These are phyloP conservation scores for Annona squamosa DNA, from an alignment of 164 flowering plant genomes.

Conservation along the genomic window DNA sequence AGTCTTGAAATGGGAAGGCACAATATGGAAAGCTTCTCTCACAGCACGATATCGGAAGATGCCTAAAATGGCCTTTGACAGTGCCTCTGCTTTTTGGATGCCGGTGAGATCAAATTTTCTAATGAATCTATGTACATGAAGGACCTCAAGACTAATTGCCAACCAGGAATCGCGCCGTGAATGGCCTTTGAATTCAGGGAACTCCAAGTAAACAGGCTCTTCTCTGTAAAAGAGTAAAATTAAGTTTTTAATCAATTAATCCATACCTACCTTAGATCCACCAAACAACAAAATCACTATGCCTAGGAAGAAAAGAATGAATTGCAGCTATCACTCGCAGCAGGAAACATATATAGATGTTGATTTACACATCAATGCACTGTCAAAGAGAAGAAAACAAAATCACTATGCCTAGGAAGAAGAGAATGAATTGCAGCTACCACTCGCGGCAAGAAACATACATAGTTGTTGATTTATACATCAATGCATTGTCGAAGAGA, in stretches of 20 bases:
- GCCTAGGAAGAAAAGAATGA: not conserved
- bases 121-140: conserved; percentile 58
- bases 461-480: conserved; percentile 72
- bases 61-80: conserved; percentile 64
- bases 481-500: conserved; percentile 81
- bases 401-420: not conserved
- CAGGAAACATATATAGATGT: conserved; percentile 46
- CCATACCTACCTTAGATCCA: not conserved
- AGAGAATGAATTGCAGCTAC: not conserved
- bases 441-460: conserved; percentile 29
- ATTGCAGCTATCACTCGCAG: not conserved
- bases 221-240: conserved; percentile 34
- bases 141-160: conserved; percentile 65
- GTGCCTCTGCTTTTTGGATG: conserved; percentile 54
- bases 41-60: conserved; percentile 62
- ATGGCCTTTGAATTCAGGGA: conserved; percentile 79
- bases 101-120: conserved; percentile 45
- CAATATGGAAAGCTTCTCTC: conserved; percentile 56
- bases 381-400: not conserved
- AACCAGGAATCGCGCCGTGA: conserved; percentile 92
- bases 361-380: conserved; percentile 57
- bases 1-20: conserved; percentile 53
- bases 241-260: conserved; percentile 3
- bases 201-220: conserved; percentile 74
- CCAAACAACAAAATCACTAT: not conserved